Base-by-base conservation (phyloP, 192 early-diverging fungal species). In the Entophlyctis luteolus region DNA sequence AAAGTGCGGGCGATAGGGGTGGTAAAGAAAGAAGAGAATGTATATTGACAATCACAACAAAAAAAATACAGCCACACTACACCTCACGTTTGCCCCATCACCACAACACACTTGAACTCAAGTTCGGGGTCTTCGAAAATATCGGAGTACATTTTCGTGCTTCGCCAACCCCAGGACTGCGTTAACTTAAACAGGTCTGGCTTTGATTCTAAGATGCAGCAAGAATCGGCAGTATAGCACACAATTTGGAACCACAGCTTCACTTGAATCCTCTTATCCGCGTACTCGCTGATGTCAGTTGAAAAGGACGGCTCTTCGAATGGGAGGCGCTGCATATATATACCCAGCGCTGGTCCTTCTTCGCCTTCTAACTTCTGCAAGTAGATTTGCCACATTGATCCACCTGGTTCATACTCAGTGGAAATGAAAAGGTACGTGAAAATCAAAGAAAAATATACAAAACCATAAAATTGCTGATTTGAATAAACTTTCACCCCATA, bases 91-190 rank as follows among this genome's bases (percentile, higher is more conserved):
- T 55, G 50, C 22, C 65, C 65, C 6, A 67, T 67, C 3, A 67
- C 52, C 4, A 67, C 65, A 8, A 42, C 54, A 31, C 14, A 29
- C 28, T 36, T 65, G 16, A 67, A 16, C 27, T 20, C 56, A 37
- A 12, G n/a, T 6, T n/a, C n/a, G 4, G 46, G 25, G 22, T 59
- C 62, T 36, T n/a, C 65, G 23, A 78, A 77, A 2, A 66, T 71
- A 35, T 62, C 71, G 27, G 65, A 62, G 68, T 71, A 72, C 46
- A 79, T 60, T 55, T 77, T 79, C 27, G 53, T 68, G 16, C 57
- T 68, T 33, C 75, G 49, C 72, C 75, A 79, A n/a, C 78, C 78
- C 78, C 78, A 79, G 8, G 39, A 52, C 34, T 79, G 78, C n/a
- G 62, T 68, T 6, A 36, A 27, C 37, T 62, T 39, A 52, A 79